Percentiles rank a stretch among this genome's conserved stretches.
Evolutionary conservation across 345 rosid species (phyloP).

Genomic region (Salix exigua): DNA sequence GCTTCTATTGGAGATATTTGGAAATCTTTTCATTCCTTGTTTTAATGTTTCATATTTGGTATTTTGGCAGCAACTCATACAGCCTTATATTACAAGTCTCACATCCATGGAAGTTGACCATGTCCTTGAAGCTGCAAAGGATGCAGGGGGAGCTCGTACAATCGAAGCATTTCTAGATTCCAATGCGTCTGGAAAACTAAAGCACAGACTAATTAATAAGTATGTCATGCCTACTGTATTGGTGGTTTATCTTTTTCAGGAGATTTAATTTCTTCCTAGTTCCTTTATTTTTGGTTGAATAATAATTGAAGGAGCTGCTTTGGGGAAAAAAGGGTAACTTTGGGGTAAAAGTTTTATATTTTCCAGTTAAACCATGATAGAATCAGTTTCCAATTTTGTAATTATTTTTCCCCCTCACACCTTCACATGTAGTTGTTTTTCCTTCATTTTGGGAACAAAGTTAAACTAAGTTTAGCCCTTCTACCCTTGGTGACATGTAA

Average conservation of each 20-base stretch:
- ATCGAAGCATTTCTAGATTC: constrained; percentile 84
- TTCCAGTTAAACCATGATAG: not conserved
- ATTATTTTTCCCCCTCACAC: not conserved
- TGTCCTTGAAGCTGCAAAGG: constrained; percentile 65
- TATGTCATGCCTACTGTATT: constrained; percentile 36
- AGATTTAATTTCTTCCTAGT: not conserved
- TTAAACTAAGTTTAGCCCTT: not conserved
- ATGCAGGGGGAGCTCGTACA: constrained; percentile 76
- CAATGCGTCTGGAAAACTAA: constrained; percentile 66
- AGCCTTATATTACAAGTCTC: constrained; percentile 61
- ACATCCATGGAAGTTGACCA: constrained; percentile 71
- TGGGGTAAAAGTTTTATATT: not conserved
- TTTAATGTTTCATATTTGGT: not conserved
- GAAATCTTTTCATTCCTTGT: constrained; percentile 1
- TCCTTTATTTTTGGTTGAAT: not conserved
- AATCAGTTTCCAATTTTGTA: not conserved
- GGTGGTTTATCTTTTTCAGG: constrained; percentile 3
- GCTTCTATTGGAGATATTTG: not conserved
- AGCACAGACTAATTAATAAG: constrained; percentile 66
- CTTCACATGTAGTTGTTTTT: too few species aligned
- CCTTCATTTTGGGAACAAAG: not conserved
- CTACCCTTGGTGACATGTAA: not conserved
- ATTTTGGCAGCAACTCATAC: constrained; percentile 61
- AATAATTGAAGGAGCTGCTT: not conserved
- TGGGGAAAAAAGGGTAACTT: not conserved